Base-by-base conservation (phyloP, 108 stramenopile genomes). In the Pseudonitzschia multiseries region DNA sequence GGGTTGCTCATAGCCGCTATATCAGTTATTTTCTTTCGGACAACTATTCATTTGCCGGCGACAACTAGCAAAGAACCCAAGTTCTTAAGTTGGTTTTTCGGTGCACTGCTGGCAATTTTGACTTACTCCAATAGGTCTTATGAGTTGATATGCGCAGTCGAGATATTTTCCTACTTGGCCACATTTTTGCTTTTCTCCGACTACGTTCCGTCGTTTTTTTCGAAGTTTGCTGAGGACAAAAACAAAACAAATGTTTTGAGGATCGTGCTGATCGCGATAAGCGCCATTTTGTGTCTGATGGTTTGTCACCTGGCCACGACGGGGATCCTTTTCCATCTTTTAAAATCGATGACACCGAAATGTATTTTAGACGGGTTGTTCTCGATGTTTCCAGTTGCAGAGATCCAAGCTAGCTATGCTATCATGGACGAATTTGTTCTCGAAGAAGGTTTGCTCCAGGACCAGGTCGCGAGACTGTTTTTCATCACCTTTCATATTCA, bases 401-500 rank as follows among this genome's bases (percentile, higher is more conserved):
- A 95, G 68, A 43, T 95, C 40, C 56, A 59, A 18, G 79, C 77
- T 5, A 77, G 86, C 12, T 92, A 91, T 72, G 68, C 84, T 48
- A 89, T 92, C 33, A 63, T 88, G 33, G 72, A 80, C 13, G 69
- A 81, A 17, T 91, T 89, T 53, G 71, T 86, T 41, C 33, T 53
- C 15, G 72, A 80, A 68, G 78, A 73, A 18, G 72, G 59, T 17
- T 46, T 89, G 13, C 64, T 94, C 33, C 59, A 84, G 40, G 56
- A 80, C 32, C 90, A 88, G 82, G 13, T 90, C 31, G 54, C 51
- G 5, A 81, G 91, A 57, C 69, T 95, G 54, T 78, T 95, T 27
- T 95, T 95, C 71, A 85, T 92, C 12, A 95, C 94, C 13, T 91
- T 95, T 75, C 88, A 95, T 72, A 86, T 95, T 68, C 94, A 95